Evolutionary conservation across 2,329 filamentous ascomycete genomes (phyloP).

Genomic region (Neodidymelliopsis sp.): DNA sequence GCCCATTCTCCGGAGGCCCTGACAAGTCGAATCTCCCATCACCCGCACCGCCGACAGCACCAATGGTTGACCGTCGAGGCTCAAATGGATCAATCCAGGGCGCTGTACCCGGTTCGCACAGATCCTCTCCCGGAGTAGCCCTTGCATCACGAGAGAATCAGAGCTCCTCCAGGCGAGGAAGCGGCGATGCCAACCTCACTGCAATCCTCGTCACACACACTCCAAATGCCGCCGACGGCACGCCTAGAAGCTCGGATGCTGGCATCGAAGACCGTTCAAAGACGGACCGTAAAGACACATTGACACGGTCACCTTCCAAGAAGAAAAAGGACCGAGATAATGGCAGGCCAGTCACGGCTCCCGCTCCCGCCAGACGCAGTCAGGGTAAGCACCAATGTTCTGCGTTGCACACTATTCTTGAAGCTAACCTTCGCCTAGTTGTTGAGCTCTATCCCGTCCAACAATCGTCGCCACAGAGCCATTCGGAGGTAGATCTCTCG

Average conservation of each 20-base stretch:
- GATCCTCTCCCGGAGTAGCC: constrained; percentile 41
- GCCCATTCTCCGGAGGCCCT: constrained; percentile 42
- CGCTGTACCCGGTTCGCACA: constrained; percentile 31
- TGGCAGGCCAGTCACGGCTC: constrained; percentile 45
- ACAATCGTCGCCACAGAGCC: constrained; percentile 41
- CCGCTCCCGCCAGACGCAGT: constrained; percentile 42
- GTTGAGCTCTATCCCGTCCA: constrained; percentile 41
- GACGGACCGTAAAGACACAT: constrained; percentile 41
- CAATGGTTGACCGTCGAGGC: constrained; percentile 34
- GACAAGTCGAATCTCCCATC: constrained; percentile 17
- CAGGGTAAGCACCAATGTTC: constrained; percentile 42
- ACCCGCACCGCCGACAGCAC: constrained; percentile 14
- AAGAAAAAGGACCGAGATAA: constrained; percentile 31
- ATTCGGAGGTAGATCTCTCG: constrained; percentile 45
- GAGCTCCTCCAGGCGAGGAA: constrained; percentile 47
- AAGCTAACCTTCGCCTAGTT: constrained; percentile 24
- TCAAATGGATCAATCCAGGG: constrained; percentile 39
- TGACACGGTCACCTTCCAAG: constrained; percentile 34
- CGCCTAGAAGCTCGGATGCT: constrained; percentile 24
- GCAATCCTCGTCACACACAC: constrained; percentile 50
- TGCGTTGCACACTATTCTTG: background rate
- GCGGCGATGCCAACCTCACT: constrained; percentile 50
- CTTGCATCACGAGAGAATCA: constrained; percentile 42
- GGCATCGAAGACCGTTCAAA: constrained; percentile 26
- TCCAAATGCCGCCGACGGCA: constrained; percentile 37